These are phyloP conservation scores for Candolleomyces aberdarensis DNA, from an alignment of 768 basidiomycete species.

Conservation along the genomic window DNA sequence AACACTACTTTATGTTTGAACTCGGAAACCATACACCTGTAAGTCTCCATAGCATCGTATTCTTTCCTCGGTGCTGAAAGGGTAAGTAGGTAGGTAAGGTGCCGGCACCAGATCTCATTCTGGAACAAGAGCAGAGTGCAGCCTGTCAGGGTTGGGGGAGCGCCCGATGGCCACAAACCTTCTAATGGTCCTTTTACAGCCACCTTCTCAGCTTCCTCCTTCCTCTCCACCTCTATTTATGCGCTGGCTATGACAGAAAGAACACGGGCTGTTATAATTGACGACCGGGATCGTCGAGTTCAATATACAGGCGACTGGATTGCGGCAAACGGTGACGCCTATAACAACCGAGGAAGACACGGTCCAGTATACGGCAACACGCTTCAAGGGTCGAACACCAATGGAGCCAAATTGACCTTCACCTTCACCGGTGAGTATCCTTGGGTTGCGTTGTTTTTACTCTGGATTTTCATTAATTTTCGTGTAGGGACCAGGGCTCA, in stretches of 20 bases:
- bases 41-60: no score
- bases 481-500: background rate
- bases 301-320: slow-evolving; percentile 1
- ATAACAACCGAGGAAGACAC: background rate
- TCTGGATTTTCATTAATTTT: background rate
- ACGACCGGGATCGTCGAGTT: slow-evolving; percentile 6
- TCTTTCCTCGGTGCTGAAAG: no score
- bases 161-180: no score
- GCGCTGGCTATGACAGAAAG: background rate
- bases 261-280: slow-evolving; percentile 5
- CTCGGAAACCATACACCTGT: no score
- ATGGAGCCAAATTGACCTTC: background rate
- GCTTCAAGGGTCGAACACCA: background rate
- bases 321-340: background rate
- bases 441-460: background rate
- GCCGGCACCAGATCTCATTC: no score
- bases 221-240: no score
- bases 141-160: no score
- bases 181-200: no score
- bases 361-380: background rate
- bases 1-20: no score
- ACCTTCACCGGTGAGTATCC: background rate
- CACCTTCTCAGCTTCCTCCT: no score
- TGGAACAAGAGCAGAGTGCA: no score
- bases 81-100: no score